Percentiles rank a stretch among this genome's conserved stretches.
These are phyloP conservation scores for Xerocomellus chrysenteron DNA, from an alignment of 768 basidiomycete species.

Conservation along the genomic window DNA sequence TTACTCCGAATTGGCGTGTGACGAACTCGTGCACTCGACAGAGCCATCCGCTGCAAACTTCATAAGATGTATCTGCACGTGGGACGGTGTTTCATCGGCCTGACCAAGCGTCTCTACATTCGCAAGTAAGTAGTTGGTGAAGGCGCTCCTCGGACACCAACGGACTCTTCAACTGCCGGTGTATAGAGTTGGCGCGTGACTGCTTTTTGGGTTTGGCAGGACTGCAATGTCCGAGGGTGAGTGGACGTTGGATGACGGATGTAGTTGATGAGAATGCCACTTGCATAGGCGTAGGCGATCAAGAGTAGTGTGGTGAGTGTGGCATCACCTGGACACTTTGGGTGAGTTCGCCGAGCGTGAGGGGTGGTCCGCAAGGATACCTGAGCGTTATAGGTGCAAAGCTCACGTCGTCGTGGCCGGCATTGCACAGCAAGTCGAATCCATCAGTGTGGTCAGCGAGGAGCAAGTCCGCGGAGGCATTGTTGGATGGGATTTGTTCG, in stretches of 20 bases:
- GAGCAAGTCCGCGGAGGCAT: conserved; percentile 31
- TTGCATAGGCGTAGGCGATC: conserved; percentile 10
- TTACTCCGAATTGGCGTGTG: neutral
- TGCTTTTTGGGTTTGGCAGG: conserved; percentile 13
- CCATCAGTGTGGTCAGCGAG: conserved; percentile 42
- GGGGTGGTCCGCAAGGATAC: conserved; percentile 29
- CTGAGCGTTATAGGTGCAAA: conserved; percentile 33
- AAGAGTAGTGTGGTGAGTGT: neutral
- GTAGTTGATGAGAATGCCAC: conserved; percentile 13
- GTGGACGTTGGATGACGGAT: conserved; percentile 5
- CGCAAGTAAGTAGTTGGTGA: conserved; percentile 11
- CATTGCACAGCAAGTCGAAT: conserved; percentile 38
- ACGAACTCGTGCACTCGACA: neutral
- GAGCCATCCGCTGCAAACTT: neutral
- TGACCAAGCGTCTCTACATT: conserved; percentile 19
- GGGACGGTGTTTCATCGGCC: conserved; percentile 2
- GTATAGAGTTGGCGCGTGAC: neutral
- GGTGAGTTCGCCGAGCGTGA: conserved; percentile 43
- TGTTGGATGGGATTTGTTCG: conserved; percentile 46
- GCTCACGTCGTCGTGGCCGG: conserved; percentile 34
- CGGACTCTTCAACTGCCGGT: conserved; percentile 5
- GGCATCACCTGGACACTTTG: conserved; percentile 32
- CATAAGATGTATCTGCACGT: conserved; percentile 1
- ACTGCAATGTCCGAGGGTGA: conserved; percentile 13
- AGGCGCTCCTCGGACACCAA: conserved; percentile 31